A percentile compares a stretch with the other conserved stretches of the same genome.
Evolutionary conservation across 1,284 basidiomycete genomes (phyloP).

Genomic region (Coniferiporia sulphurascens): DNA sequence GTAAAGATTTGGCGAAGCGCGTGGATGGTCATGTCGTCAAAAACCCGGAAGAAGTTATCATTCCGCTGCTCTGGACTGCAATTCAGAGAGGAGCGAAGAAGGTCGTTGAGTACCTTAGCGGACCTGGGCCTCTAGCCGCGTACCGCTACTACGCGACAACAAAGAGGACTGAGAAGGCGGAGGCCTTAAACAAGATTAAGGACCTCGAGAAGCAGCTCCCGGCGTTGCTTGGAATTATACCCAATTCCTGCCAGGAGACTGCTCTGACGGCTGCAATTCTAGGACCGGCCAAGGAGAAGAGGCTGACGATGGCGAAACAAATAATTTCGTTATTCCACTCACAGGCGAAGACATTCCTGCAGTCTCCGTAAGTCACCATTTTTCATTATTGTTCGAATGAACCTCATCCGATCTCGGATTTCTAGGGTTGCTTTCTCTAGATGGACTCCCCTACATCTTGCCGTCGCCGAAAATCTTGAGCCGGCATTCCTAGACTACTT

Average conservation of each 20-base stretch:
- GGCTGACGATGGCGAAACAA: conserved; percentile 7
- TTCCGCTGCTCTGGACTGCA: conserved; percentile 44
- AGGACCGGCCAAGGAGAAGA: background rate
- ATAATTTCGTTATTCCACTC: background rate
- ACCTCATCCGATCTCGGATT: background rate
- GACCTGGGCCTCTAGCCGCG: conserved; percentile 31
- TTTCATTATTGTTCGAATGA: conserved; percentile 26
- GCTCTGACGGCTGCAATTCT: conserved; percentile 16
- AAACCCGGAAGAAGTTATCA: conserved; percentile 5
- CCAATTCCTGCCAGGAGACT: conserved; percentile 16
- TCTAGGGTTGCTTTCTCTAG: conserved; percentile 33
- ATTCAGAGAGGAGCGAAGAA: conserved; percentile 28
- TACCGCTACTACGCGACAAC: conserved; percentile 40
- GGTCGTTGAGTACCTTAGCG: conserved; percentile 43
- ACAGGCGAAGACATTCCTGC: conserved; percentile 1
- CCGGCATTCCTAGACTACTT: conserved; percentile 44
- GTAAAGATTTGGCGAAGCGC: conserved; percentile 43
- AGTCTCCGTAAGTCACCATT: conserved; percentile 13
- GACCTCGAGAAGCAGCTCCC: conserved; percentile 39
- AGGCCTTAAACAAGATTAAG: conserved; percentile 31
- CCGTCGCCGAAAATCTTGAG: conserved; percentile 29
- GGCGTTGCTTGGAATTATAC: conserved; percentile 43
- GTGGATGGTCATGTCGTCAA: conserved; percentile 40
- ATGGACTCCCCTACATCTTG: conserved; percentile 40
- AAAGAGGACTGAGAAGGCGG: conserved; percentile 36